Evolutionary conservation across 345 rosid species (phyloP).

Genomic region (Theobroma cacao): DNA sequence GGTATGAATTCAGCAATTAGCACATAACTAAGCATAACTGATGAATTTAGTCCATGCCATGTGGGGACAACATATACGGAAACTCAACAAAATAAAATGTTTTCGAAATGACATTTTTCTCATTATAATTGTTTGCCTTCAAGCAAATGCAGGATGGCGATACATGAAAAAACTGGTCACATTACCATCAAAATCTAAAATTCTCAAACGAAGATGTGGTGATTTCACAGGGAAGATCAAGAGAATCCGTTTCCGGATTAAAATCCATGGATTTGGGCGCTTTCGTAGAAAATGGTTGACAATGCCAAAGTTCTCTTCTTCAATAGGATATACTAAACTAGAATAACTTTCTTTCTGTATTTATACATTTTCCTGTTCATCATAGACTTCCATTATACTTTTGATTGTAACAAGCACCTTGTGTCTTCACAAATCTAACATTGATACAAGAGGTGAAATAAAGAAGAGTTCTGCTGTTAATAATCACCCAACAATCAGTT

Average conservation of each 20-base stretch:
- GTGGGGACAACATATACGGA: not conserved
- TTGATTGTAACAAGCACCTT: conserved; percentile 16
- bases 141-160: conserved; percentile 40
- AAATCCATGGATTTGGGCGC: conserved; percentile 57
- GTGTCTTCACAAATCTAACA: conserved; percentile 37
- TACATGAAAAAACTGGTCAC: conserved; percentile 35
- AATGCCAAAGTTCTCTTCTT: conserved; percentile 53
- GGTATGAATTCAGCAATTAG: conserved; percentile 33
- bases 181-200: conserved; percentile 40
- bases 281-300: conserved; percentile 54
- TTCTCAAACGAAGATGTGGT: conserved; percentile 42
- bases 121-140: conserved; percentile 1
- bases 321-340: conserved; percentile 46
- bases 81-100: not conserved
- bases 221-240: conserved; percentile 50
- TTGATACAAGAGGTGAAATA: not conserved
- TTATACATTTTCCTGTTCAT: not conserved
- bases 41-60: conserved; percentile 3
- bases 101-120: not conserved
- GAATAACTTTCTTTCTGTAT: conserved; percentile 20
- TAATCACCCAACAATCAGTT: not conserved
- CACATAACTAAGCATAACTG: not conserved
- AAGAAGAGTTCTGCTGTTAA: not conserved
- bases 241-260: conserved; percentile 56
- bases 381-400: conserved; percentile 1